Conservation (phyloP, 495 filamentous ascomycete species). For the Neurospora sp. region DNA sequence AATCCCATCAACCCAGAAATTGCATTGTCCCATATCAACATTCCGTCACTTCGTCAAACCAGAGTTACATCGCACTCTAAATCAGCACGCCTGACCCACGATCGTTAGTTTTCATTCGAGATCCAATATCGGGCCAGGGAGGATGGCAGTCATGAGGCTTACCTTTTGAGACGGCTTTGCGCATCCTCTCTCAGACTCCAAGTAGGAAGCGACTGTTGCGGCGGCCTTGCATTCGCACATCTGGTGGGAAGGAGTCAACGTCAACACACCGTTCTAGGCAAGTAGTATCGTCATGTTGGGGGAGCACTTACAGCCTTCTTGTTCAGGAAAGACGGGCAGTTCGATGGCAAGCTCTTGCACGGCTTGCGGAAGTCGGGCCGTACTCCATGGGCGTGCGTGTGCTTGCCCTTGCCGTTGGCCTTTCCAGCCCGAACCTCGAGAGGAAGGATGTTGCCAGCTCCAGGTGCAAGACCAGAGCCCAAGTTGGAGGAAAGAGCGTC, state of each 20-base stretch:
- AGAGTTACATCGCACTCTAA: neutral
- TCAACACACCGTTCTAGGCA: neutral
- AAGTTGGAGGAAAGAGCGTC: neutral
- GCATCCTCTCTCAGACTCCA: constrained; percentile 8
- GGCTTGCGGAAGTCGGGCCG: constrained; percentile 8
- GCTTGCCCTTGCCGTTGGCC: neutral
- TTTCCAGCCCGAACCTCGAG: neutral
- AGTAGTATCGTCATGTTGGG: neutral
- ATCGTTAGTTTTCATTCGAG: neutral
- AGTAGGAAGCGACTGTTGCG: constrained; percentile 6
- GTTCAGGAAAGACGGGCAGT: constrained; percentile 8
- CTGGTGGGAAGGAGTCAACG: neutral
- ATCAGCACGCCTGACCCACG: neutral
- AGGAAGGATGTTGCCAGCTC: neutral
- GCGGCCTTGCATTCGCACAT: constrained; percentile 10
- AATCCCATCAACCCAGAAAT: neutral
- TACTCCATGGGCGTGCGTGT: constrained; percentile 1
- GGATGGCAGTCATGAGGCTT: neutral
- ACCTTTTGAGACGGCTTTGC: constrained; percentile 7
- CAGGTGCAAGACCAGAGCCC: neutral
- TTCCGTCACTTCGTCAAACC: neutral
- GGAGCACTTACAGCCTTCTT: constrained; percentile 5
- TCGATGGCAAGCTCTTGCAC: constrained; percentile 3
- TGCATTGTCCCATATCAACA: neutral
- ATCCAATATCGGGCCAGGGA: neutral